A percentile compares a stretch with the other conserved stretches of the same genome.
These are phyloP conservation scores for Brettanomyces bruxellensis DNA, from an alignment of 805 yeast genomes.

Conservation along the genomic window DNA sequence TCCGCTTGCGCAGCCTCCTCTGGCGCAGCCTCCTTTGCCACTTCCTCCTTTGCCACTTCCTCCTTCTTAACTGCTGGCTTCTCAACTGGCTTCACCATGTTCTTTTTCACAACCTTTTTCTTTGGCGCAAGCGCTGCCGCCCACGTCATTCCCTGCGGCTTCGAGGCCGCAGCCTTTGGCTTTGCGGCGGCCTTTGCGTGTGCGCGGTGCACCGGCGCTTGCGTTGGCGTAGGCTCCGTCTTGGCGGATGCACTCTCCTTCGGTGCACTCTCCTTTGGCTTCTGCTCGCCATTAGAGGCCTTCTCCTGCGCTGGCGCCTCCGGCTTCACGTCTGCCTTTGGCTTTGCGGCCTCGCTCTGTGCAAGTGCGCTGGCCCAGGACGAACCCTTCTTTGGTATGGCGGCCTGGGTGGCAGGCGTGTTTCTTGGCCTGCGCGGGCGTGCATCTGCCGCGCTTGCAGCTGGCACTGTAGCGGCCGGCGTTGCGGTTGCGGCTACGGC, in stretches of 20 bases:
- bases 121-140: slow-evolving; percentile 13
- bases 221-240: background rate
- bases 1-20: slow-evolving; percentile 1
- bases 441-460: background rate
- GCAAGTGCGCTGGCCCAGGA: slow-evolving; percentile 27
- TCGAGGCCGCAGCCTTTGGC: background rate
- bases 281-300: background rate
- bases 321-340: slow-evolving; percentile 7
- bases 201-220: background rate
- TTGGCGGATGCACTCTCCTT: slow-evolving; percentile 3
- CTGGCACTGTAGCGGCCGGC: background rate
- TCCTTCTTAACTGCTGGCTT: slow-evolving; percentile 2
- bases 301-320: slow-evolving; percentile 6
- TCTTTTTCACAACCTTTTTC: slow-evolving; percentile 5
- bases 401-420: slow-evolving; percentile 5
- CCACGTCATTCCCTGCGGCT: slow-evolving; percentile 9
- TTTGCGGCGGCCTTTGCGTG: background rate
- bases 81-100: slow-evolving; percentile 5
- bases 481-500: too few relatives aligned
- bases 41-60: slow-evolving; percentile 3
- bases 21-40: background rate
- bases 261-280: slow-evolving; percentile 1
- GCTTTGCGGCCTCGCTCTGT: background rate
- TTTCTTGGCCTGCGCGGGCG: background rate
- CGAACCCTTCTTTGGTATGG: slow-evolving; percentile 15